These are phyloP conservation scores for Auricularia cornea DNA, from an alignment of 768 basidiomycete genomes.

Conservation along the genomic window DNA sequence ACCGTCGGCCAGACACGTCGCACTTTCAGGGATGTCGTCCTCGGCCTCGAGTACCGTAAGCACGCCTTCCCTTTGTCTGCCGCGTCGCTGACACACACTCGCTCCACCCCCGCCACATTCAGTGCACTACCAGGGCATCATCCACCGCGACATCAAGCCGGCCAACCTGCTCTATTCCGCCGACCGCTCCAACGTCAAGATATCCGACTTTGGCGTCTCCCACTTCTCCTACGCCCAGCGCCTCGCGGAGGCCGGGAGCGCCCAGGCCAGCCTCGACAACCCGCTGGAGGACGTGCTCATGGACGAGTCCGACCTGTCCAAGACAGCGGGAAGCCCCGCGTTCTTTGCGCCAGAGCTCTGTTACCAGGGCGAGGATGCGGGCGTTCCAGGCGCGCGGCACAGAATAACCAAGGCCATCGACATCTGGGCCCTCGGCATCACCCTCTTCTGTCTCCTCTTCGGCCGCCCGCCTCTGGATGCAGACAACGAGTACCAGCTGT, in stretches of 20 bases:
- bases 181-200: conserved; percentile 86
- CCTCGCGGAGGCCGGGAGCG: conserved; percentile 53
- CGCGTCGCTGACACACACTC: conserved; percentile 7
- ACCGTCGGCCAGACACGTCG: conserved; percentile 74
- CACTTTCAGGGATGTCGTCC: conserved; percentile 86
- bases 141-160: conserved; percentile 99
- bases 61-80: conserved; percentile 14
- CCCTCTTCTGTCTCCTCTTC: conserved; percentile 89
- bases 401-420: conserved; percentile 90
- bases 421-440: conserved; percentile 96
- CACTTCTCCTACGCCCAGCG: conserved; percentile 89
- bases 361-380: conserved; percentile 39
- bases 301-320: conserved; percentile 80
- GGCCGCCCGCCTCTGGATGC: conserved; percentile 52
- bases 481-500: conserved; percentile 63
- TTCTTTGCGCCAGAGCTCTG: conserved; percentile 97
- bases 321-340: conserved; percentile 89
- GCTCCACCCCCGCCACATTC: conserved; percentile 2
- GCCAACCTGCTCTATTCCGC: conserved; percentile 89
- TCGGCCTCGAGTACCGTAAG: conserved; percentile 93
- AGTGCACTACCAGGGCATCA: conserved; percentile 98
- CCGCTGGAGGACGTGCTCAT: conserved; percentile 56
- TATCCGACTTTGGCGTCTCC: conserved; percentile 96
- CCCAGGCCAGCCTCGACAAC: conserved; percentile 29
- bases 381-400: conserved; percentile 29